A percentile compares a stretch with the other conserved stretches of the same genome.
Conservation (phyloP, 192 early-diverging fungal genomes). For the Backusella psychrophila region DNA sequence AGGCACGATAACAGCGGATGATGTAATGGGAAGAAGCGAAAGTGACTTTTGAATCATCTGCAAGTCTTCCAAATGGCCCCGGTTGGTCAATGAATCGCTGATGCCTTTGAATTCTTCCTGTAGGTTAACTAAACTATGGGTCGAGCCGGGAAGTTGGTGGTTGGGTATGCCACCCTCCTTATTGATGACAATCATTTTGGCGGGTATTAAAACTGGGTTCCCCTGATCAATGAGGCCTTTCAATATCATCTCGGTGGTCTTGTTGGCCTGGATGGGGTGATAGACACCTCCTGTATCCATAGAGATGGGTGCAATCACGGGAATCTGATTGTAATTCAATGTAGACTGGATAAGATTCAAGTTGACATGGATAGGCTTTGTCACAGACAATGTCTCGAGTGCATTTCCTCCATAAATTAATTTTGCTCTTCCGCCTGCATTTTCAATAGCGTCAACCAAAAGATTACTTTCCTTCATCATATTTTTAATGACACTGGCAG, state of each 20-base stretch:
- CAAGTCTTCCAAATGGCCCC: constrained; percentile 45
- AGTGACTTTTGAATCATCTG: constrained; percentile 67
- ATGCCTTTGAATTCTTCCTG: constrained; percentile 71
- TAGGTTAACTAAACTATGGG: constrained; percentile 78
- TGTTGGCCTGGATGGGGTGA: constrained; percentile 41
- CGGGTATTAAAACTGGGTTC: constrained; percentile 38
- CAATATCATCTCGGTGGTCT: constrained; percentile 50
- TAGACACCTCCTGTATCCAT: constrained; percentile 36
- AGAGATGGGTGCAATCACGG: constrained; percentile 49
- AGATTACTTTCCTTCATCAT: constrained; percentile 53
- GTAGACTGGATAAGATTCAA: constrained; percentile 51
- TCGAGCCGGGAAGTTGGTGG: constrained; percentile 44
- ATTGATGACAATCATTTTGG: constrained; percentile 69
- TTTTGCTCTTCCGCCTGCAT: constrained; percentile 65
- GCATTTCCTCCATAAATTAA: constrained; percentile 63
- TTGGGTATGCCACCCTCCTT: constrained; percentile 64
- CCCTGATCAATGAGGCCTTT: constrained; percentile 30
- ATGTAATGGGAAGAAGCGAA: constrained; percentile 63
- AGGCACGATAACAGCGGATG: constrained; percentile 76
- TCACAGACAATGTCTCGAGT: constrained; percentile 33
- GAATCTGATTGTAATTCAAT: constrained; percentile 63
- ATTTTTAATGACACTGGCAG: constrained; percentile 23
- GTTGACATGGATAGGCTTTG: constrained; percentile 8
- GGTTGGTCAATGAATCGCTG: constrained; percentile 22
- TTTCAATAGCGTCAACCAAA: constrained; percentile 71